phyloP scores from a whole-genome alignment of 1,284 basidiomycete genomes.

The Trichosporon sp. region DNA sequence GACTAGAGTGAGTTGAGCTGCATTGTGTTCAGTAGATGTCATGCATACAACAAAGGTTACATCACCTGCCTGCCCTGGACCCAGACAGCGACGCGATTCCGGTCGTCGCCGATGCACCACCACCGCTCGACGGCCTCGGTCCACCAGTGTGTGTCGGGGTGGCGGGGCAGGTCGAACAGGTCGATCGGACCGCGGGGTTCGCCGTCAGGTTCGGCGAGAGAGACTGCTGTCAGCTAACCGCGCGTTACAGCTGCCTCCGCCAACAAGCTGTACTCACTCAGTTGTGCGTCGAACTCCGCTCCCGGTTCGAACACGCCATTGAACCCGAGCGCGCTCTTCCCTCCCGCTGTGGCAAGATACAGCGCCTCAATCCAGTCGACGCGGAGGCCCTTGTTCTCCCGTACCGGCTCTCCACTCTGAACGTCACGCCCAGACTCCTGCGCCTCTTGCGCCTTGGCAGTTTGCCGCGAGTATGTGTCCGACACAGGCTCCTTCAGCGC shows the following conservation, averaged over 20 bases:
- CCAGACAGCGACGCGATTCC: constrained; percentile 66
- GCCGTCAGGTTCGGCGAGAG: constrained; percentile 50
- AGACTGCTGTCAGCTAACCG: constrained; percentile 17
- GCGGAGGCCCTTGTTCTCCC: constrained; percentile 39
- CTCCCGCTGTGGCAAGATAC: constrained; percentile 72
- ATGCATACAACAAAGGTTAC: constrained; percentile 1
- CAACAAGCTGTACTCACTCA: constrained; percentile 59
- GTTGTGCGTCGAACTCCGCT: constrained; percentile 73
- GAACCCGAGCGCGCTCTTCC: constrained; percentile 61
- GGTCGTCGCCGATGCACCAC: constrained; percentile 73
- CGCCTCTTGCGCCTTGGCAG: neutral
- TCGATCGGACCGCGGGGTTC: constrained; percentile 51
- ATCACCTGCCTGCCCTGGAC: constrained; percentile 58
- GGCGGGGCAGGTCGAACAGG: constrained; percentile 57
- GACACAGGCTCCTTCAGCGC: neutral
- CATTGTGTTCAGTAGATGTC: neutral
- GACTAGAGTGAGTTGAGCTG: too few species aligned
- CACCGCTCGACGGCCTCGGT: constrained; percentile 71
- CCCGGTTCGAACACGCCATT: constrained; percentile 62
- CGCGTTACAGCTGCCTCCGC: neutral
- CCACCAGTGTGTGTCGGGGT: constrained; percentile 42
- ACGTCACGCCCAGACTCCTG: neutral
- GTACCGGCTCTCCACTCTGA: neutral
- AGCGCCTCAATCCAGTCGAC: constrained; percentile 75
- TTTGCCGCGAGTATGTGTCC: neutral